Base-by-base conservation (phyloP, 2,329 filamentous ascomycete genomes). In the Pseudogymnoascus sp. region DNA sequence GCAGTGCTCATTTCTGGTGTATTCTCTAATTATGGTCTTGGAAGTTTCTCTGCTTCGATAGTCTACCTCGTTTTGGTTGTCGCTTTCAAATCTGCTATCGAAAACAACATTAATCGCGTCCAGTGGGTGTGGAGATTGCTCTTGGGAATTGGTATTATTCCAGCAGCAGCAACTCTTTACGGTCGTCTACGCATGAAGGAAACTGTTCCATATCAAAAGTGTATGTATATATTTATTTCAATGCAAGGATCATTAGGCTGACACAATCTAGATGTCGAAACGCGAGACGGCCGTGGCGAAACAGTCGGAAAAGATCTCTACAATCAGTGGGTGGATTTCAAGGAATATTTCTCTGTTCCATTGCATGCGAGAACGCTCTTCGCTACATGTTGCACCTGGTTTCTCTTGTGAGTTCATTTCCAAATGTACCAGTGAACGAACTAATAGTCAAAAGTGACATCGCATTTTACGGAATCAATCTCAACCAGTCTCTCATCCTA, bases 311-410 rank as follows among this genome's bases (percentile, higher is more conserved):
- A 28, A 3, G 19, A 28, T 28, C 21, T 53, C 44, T 53, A 28
- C 17, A 53, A 53, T 86, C 83, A 63, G 85, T 85, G 5, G 80
- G 66, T 70, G n/a, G 90, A 93, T 75, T 21, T 42, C 13, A 28
- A 21, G 33, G 75, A 75, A 36, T 87, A 93, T 77, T 92, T 90
- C 74, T 33, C 28, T 42, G 60, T 50, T 36, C 38, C 36, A 62
- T 62, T 62, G 60, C 60, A 23, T 62, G 44, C 36, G 38, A 84
- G 86, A 71, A 81, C 91, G 13, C 82, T 91, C 0, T 78, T 91
- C 38, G 89, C 89, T 19, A 93, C 90, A 13, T 88, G 89, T 10
- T 86, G 87, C 33, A 93, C 89, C 1, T 93, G 90, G 90, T 93
- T 92, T 76, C 84, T 89, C 76, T 85, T 90, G 23, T 31, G 60